Evolutionary conservation across 2,329 filamentous ascomycete species (phyloP), one percentile per base, ranked within the genome.

Genomic region (Ceratocystis diversiconidia): DNA sequence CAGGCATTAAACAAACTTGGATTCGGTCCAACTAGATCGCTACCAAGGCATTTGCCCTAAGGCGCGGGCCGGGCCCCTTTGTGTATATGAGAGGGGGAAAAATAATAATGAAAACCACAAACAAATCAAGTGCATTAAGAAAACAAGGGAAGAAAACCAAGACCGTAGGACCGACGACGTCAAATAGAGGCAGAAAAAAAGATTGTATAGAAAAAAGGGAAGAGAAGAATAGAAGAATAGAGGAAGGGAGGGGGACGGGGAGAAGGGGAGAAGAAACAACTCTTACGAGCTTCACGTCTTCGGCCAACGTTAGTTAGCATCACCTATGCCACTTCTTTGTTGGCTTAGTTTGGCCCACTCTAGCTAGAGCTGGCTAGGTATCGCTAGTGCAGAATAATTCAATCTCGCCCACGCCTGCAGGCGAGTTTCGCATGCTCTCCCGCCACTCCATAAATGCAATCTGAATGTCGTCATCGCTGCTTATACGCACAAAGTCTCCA

Each of bases 371-470:
- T 30, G 48, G 44, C 64, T 72, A 71, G 62, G 72, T 77, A 68
- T 80, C 80, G 73, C 83, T 78, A 69, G 86, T 79, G 76, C 89
- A 92, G 77, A 88, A 92, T 68, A 94, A 83, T 74, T 95, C 89
- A 74, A 96, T 95, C 79, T 96, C 91, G 70, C 90, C 91, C 55
- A 95, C 85, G 70, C 87, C 85, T 55, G 86, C 87, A 63, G 82
- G 80, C 63, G 82, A 80, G 32, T 57, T 46, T 22, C 41, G 61
- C 73, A 79, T 78, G 70, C 79, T 79, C 72, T 96, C 91, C 43
- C 89, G 85, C 92, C 92, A 96, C 70, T 95, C 92, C 74, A 92
- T 87, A 73, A 99, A 96, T 3, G 94, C 94, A 70, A 94, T 91
- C 72, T 95, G 90, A 55, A 99, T 94, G 70, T 96, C 94, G 71